Base-by-base conservation (phyloP, 805 yeast species). In the Saturnispora besseyi region DNA sequence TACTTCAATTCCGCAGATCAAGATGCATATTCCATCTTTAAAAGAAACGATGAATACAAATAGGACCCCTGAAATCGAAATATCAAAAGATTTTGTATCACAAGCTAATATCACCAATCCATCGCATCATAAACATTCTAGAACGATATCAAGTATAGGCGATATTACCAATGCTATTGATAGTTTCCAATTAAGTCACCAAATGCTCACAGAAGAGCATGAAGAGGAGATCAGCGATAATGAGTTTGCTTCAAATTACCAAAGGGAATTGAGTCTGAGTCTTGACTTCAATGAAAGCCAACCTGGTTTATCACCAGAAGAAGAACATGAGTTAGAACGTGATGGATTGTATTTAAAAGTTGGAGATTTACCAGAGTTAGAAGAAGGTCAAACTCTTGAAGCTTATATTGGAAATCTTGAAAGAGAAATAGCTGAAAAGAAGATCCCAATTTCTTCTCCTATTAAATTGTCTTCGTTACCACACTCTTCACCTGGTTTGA, bases 91-190 rank as follows among this genome's bases (percentile, higher is more conserved):
- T 29, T 47, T 47, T 29, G 18, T 5, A 15, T n/a, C 36, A 11
- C 29, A 32, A 5, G 12, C 13, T 28, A 30, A 32, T 7, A 9
- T 10, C 10, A 12, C 37, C 4, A 24, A 3, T 8, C 6, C 26
- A n/a, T 30, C 43, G 5, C 28, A 21, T 12, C 56, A 54, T 48
- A 50, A 49, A 21, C 56, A 54, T 45, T 49, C 54, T 13, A 51
- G 54, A 38, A 54, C 54, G 3, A 46, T 54, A n/a, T 54, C 56
- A 11, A 54, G 56, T 49, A 48, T 54, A 12, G 56, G 51, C 36
- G 56, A 54, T 38, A 54, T 54, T 6, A 54, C 54, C 4, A 54
- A 45, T 47, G 56, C 50, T 1, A 22, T 54, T 1, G 51, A 54
- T 5, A 46, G 40, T 12, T 54, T 54, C 33, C 54, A 49, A 41